phyloP scores from a whole-genome alignment of 805 yeast species.

The Candida yuanshanica region DNA sequence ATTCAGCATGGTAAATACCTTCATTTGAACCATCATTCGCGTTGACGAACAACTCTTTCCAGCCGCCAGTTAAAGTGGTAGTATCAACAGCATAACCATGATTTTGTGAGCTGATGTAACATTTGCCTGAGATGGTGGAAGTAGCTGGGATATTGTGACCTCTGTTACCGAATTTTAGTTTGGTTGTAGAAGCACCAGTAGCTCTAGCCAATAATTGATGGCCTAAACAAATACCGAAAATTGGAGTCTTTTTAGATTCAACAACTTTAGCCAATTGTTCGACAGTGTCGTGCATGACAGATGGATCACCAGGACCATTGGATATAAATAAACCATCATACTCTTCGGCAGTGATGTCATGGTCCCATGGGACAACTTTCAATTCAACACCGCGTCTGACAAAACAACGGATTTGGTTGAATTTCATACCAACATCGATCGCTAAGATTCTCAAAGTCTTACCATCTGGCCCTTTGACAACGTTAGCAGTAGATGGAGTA shows the following conservation, averaged over 20 bases:
- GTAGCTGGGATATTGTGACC: slow-evolving; percentile 98
- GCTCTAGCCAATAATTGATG: slow-evolving; percentile 96
- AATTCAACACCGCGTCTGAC: slow-evolving; percentile 94
- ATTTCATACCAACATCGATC: slow-evolving; percentile 97
- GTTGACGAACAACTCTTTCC: slow-evolving; percentile 93
- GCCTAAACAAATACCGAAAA: slow-evolving; percentile 97
- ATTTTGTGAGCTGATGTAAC: slow-evolving; percentile 98
- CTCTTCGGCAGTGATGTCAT: slow-evolving; percentile 72
- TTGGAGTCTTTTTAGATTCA: slow-evolving; percentile 69
- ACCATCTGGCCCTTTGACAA: slow-evolving; percentile 64
- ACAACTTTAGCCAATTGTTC: slow-evolving; percentile 53
- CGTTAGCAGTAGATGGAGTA: slow-evolving; percentile 54
- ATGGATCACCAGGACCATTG: slow-evolving; percentile 99
- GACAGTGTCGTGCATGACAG: slow-evolving; percentile 68
- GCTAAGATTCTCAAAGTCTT: slow-evolving; percentile 79
- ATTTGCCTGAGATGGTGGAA: slow-evolving; percentile 82
- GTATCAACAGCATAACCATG: slow-evolving; percentile 98
- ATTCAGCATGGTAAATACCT: slow-evolving; percentile 86
- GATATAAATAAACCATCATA: slow-evolving; percentile 95
- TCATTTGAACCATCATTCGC: slow-evolving; percentile 97
- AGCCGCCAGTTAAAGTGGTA: slow-evolving; percentile 62
- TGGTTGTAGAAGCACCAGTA: slow-evolving; percentile 86
- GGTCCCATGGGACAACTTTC: slow-evolving; percentile 92
- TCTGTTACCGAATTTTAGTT: slow-evolving; percentile 97
- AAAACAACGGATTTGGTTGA: slow-evolving; percentile 95